phyloP scores from a whole-genome alignment of 306 rosid species.

The Vigna angularis region DNA sequence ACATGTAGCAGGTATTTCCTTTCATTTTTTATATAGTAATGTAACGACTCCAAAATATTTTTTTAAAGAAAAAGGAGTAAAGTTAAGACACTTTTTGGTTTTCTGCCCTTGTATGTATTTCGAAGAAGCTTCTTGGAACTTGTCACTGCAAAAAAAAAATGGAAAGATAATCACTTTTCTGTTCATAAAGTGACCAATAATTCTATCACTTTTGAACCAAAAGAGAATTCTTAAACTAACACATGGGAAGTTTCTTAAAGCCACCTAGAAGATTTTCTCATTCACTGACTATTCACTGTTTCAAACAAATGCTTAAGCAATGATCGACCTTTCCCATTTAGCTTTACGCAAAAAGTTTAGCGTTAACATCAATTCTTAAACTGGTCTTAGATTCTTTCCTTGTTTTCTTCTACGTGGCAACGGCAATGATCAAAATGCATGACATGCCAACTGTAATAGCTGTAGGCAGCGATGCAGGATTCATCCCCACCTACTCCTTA shows the following conservation, averaged over 20 bases:
- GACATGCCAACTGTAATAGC: constrained; percentile 55
- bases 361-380: constrained; percentile 26
- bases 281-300: constrained; percentile 24
- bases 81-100: not conserved
- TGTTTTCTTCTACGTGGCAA: constrained; percentile 28
- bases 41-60: not conserved
- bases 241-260: constrained; percentile 32
- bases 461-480: constrained; percentile 41
- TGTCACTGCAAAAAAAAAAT: constrained; percentile 16
- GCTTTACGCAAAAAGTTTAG: constrained; percentile 42
- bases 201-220: constrained; percentile 42
- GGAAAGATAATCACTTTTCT: constrained; percentile 44
- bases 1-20: not conserved
- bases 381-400: not conserved
- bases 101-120: not conserved
- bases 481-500: constrained; percentile 40
- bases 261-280: constrained; percentile 9
- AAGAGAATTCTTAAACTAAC: constrained; percentile 18
- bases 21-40: not conserved
- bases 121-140: constrained; percentile 46
- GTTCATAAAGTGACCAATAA: constrained; percentile 47
- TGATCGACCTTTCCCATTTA: constrained; percentile 32
- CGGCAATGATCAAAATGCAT: constrained; percentile 25
- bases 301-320: constrained; percentile 39
- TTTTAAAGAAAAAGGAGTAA: not conserved